Evolutionary conservation across 129 eudicot species (phyloP).

Genomic region (Helianthus annuus): HanXRQr2.0-SUNRISE NC_035449.2:192868373-192868872

Average conservation of each 20-base stretch:
- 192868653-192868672: too few relatives aligned
- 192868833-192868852: constrained; percentile 61
- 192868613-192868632: constrained; percentile 10
- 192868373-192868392: too few relatives aligned
- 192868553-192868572: too few relatives aligned
- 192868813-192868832: constrained; percentile 41
- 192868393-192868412: too few relatives aligned
- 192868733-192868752: constrained; percentile 41
- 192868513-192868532: too few relatives aligned
- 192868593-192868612: constrained; percentile 31
- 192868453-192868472: too few relatives aligned
- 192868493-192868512: too few relatives aligned
- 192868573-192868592: too few relatives aligned
- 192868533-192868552: too few relatives aligned
- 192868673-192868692: not conserved
- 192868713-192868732: constrained; percentile 57
- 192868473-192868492: too few relatives aligned
- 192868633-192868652: not conserved
- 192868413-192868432: too few relatives aligned
- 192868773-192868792: constrained; percentile 60
- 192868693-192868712: constrained; percentile 39
- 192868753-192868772: constrained; percentile 44
- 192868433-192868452: too few relatives aligned
- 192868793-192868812: constrained; percentile 54
- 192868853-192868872: constrained; percentile 33